Evolutionary conservation across 2,329 filamentous ascomycete species (phyloP).

Genomic region (Capronia epimyces): DNA sequence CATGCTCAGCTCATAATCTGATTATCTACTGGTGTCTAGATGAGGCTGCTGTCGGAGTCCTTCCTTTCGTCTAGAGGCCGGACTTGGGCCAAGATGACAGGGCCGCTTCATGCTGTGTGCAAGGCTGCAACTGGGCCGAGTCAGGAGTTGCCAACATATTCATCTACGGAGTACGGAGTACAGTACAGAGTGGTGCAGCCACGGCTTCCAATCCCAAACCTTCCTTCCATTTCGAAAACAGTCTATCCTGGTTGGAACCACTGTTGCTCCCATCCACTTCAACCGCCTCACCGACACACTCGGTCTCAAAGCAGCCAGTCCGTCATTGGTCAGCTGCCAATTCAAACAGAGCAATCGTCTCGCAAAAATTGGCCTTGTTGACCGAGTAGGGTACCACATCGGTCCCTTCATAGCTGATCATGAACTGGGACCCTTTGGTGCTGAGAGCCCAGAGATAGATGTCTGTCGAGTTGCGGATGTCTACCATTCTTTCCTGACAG

Average conservation of each 20-base stretch:
- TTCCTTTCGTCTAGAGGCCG: no score
- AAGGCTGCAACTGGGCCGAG: no score
- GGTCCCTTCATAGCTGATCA: conserved; percentile 25
- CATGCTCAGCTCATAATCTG: no score
- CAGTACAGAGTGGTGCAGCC: no score
- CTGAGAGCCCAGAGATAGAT: conserved; percentile 26
- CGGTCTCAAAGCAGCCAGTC: not conserved
- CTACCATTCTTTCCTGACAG: conserved; percentile 27
- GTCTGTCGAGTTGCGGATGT: conserved; percentile 22
- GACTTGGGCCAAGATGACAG: no score
- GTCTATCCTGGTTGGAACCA: not conserved
- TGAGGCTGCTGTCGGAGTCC: no score
- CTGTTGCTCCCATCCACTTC: not conserved
- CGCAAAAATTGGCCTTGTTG: conserved; percentile 25
- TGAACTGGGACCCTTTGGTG: conserved; percentile 25
- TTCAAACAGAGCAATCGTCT: conserved; percentile 25
- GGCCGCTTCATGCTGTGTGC: no score
- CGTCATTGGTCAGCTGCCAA: conserved; percentile 16
- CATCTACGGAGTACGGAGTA: no score
- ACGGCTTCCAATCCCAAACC: not conserved
- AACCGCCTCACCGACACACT: not conserved
- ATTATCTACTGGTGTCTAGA: no score
- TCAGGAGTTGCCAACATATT: no score
- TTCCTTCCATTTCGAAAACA: not conserved
- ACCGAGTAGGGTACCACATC: conserved; percentile 24